Evolutionary conservation across 108 stramenopile species (phyloP).

Genomic region (Pseudonitzschia multiseries): DNA sequence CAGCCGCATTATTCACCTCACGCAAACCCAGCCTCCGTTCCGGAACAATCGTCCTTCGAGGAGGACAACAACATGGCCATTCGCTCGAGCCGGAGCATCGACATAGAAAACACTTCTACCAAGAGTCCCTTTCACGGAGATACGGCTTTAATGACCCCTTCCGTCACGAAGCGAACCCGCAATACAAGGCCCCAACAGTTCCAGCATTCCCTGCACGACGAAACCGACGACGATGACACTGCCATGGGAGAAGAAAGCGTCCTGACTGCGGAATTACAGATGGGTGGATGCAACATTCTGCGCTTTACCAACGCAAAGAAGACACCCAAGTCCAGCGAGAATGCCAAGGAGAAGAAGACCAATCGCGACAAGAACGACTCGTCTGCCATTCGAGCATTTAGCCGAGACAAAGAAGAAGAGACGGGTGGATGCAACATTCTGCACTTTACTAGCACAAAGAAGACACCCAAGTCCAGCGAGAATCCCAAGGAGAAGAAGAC

Average conservation of each 20-base stretch:
- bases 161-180: neutral
- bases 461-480: neutral
- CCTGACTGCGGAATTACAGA: neutral
- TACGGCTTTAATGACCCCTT: neutral
- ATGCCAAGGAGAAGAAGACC: neutral
- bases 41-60: neutral
- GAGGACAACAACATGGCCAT: conserved; percentile 1
- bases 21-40: too few species aligned
- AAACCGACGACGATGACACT: neutral
- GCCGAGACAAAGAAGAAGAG: neutral
- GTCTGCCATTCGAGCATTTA: neutral
- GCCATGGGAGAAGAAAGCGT: neutral
- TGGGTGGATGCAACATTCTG: neutral
- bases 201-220: neutral
- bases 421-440: neutral
- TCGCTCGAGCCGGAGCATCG: neutral
- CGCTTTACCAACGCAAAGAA: neutral
- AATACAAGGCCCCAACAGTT: neutral
- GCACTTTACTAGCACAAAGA: neutral
- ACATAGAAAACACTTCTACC: neutral
- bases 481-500: neutral
- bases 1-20: too few species aligned
- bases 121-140: neutral
- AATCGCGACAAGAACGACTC: neutral
- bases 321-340: neutral